Percentiles rank a stretch among this genome's conserved stretches.
These are phyloP conservation scores for Lepiota brunneoincarnata DNA, from an alignment of 768 basidiomycete genomes.

Conservation along the genomic window DNA sequence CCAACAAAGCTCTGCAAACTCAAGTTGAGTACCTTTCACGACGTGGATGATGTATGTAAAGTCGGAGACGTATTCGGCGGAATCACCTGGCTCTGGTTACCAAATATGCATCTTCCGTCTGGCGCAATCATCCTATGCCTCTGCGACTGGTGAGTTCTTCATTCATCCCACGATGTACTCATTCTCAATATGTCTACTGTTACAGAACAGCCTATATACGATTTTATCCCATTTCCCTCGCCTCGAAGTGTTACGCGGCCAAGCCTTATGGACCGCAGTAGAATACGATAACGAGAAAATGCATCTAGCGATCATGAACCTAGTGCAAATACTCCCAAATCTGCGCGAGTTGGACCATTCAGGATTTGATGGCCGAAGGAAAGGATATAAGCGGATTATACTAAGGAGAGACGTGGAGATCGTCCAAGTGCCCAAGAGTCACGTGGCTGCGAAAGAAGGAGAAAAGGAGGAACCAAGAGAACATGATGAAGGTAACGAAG, in stretches of 20 bases:
- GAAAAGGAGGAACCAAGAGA: not conserved
- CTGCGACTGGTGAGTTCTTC: constrained; percentile 25
- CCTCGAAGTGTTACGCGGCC: constrained; percentile 42
- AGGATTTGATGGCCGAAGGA: constrained; percentile 28
- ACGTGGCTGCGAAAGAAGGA: not conserved
- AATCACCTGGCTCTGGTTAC: constrained; percentile 39
- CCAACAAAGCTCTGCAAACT: constrained; percentile 28
- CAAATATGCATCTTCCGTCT: constrained; percentile 21
- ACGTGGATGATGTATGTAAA: constrained; percentile 25
- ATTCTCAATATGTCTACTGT: not conserved
- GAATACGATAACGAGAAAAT: constrained; percentile 32
- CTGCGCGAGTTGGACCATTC: constrained; percentile 42
- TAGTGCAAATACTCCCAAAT: constrained; percentile 38
- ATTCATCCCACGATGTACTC: not conserved
- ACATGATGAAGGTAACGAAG: constrained; percentile 12
- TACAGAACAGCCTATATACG: constrained; percentile 34
- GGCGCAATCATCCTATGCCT: constrained; percentile 20
- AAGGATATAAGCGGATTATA: constrained; percentile 33
- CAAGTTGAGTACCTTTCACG: constrained; percentile 27
- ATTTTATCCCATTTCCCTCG: constrained; percentile 38
- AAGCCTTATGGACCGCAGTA: constrained; percentile 40
- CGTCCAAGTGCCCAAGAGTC: not conserved
- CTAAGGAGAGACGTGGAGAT: constrained; percentile 28
- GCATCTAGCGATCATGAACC: constrained; percentile 38
- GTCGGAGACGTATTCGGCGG: constrained; percentile 35